Conservation (phyloP, 2,329 filamentous ascomycete species). For the Scolecobasidium constrictum region DNA sequence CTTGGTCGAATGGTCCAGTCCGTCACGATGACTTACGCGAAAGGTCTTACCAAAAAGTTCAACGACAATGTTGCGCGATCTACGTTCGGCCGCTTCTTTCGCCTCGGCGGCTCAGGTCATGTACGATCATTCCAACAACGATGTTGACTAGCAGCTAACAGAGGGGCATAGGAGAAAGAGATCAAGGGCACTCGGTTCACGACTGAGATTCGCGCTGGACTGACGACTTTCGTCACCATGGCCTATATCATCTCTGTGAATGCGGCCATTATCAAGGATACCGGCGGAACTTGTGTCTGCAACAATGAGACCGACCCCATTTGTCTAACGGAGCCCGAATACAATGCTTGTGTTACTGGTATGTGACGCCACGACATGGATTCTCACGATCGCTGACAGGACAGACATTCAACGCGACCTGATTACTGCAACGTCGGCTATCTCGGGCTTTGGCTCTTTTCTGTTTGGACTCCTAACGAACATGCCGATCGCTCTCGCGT, state of each 20-base stretch:
- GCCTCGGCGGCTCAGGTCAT: constrained; percentile 72
- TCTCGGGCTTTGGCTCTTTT: constrained; percentile 65
- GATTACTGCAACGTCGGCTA: constrained; percentile 75
- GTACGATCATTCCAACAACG: constrained; percentile 50
- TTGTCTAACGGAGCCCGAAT: constrained; percentile 45
- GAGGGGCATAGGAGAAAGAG: constrained; percentile 46
- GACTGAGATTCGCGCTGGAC: constrained; percentile 70
- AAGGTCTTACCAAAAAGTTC: constrained; percentile 7
- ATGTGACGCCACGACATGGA: neutral
- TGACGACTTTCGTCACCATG: constrained; percentile 55
- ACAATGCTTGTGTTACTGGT: constrained; percentile 46
- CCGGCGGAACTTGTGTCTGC: constrained; percentile 68
- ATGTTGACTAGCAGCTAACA: constrained; percentile 9
- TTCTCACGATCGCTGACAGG: neutral
- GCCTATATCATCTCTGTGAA: constrained; percentile 64
- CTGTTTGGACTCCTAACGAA: constrained; percentile 75
- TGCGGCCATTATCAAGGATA: constrained; percentile 39
- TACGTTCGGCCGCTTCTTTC: constrained; percentile 44
- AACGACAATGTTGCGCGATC: constrained; percentile 17
- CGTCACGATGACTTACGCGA: constrained; percentile 10
- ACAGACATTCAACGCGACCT: constrained; percentile 59
- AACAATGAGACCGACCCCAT: constrained; percentile 34
- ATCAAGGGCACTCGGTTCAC: constrained; percentile 69
- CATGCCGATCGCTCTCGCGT: constrained; percentile 37
- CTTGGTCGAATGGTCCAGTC: neutral